Conservation (phyloP, 495 filamentous ascomycete genomes). For the Sporormia fimetaria region DNA sequence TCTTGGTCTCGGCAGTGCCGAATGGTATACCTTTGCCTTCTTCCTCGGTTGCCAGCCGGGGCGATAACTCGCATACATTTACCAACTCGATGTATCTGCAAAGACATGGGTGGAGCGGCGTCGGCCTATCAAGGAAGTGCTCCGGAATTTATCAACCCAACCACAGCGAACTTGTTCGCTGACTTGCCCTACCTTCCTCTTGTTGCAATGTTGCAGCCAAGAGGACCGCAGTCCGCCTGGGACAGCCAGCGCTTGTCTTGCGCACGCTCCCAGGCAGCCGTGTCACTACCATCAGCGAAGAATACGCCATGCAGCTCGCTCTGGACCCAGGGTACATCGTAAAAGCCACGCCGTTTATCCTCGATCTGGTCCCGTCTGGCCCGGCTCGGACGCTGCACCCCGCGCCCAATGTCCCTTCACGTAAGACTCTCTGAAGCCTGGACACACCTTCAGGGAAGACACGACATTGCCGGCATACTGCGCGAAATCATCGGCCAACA, state of each 20-base stretch:
- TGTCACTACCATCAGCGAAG: no score
- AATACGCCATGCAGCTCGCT: conserved; percentile 13
- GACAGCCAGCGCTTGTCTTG: conserved; percentile 2
- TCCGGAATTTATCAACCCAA: conserved; percentile 12
- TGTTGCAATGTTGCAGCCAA: conserved; percentile 18
- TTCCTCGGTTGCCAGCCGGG: no score
- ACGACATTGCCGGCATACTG: conserved; percentile 19
- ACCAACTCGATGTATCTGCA: no score
- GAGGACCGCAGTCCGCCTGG: conserved; percentile 8
- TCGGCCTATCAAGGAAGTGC: no score
- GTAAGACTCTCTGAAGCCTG: conserved; percentile 14
- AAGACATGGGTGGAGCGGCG: no score
- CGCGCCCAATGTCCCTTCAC: conserved; percentile 20
- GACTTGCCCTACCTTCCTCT: not conserved
- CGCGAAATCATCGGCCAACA: conserved; percentile 24
- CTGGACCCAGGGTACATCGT: conserved; percentile 3
- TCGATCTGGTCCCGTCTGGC: not conserved
- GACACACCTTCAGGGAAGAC: conserved; percentile 16
- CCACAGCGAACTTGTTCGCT: conserved; percentile 8
- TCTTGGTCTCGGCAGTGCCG: no score
- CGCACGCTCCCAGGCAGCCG: conserved; percentile 18
- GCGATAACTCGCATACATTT: no score
- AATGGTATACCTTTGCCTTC: no score
- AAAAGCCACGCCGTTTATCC: conserved; percentile 16
- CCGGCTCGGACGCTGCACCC: not conserved